phyloP scores from a whole-genome alignment of 305 asterid genomes.

The Fraxinus latifolia region DNA sequence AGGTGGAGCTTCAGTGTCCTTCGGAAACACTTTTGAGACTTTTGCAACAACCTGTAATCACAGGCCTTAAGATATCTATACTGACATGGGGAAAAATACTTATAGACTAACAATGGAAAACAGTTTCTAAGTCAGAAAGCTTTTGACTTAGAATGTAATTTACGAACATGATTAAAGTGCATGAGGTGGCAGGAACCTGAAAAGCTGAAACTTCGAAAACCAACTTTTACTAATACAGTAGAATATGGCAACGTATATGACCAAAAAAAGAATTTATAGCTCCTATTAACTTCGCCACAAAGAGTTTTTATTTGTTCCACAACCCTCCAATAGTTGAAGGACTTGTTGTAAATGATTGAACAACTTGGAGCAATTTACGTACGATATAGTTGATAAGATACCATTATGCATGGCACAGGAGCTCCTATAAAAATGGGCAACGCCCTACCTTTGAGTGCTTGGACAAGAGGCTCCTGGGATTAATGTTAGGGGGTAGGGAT shows the following conservation, averaged over 20 bases:
- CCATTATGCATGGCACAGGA: not conserved
- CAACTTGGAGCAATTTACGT: not conserved
- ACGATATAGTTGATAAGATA: not conserved
- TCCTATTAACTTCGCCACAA: not conserved
- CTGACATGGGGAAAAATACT: not conserved
- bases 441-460: not conserved
- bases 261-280: not conserved
- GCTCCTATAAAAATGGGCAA: not conserved
- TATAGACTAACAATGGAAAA: not conserved
- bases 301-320: not conserved
- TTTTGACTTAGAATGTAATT: not conserved
- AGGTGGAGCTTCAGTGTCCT: conserved; percentile 56
- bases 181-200: not conserved
- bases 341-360: not conserved
- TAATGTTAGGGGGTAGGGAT: not conserved
- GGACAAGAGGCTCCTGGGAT: not conserved
- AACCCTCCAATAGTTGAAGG: not conserved
- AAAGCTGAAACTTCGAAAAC: not conserved
- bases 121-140: not conserved
- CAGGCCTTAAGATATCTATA: conserved; percentile 1
- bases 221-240: not conserved
- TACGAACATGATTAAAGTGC: not conserved
- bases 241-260: not conserved
- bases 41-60: conserved; percentile 41
- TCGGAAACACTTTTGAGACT: conserved; percentile 46